Base-by-base conservation (phyloP, 768 basidiomycete genomes). In the Lactifluus volemus region DNA sequence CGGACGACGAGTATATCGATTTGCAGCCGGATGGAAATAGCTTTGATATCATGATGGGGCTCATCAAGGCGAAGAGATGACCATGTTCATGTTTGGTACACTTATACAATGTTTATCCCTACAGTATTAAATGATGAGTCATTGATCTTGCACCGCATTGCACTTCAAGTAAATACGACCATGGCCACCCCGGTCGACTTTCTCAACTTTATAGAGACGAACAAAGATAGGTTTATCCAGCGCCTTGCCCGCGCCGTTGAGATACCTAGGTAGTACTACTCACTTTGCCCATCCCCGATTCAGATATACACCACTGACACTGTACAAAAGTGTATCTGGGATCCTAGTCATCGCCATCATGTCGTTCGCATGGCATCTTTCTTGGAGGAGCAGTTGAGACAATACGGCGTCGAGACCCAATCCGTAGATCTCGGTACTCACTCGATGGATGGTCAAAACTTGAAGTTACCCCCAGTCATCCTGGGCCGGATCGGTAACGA, bases 21-120 rank as follows among this genome's bases (percentile, higher is more conserved):
- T 73, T 99, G 19, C 97, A 97, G 70, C 97, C 97, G 2, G 94
- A 98, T 68, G 92, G 94, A 53, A 99, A 99, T 71, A 92, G 92
- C 68, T 98, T 98, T 66, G 96, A 98, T 73, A 77, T 98, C 65
- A 89, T 97, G 89, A 81, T 84, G 39, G 92, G 92, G 36, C 70
- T 96, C 71, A 95, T 96, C 66, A 87, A 75, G 69, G 68, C 75
- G 32, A 83, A 82, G 67, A 64, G 49, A 30, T 68, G 58, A 65
- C 25, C 25, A 25, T 25, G 25, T 25, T 25, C 25, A 25, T 25
- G 25, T 25, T 25, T 25, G 25, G 25, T 25, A 25, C 25, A 25
- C 25, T 25, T 25, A 25, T 25, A 25, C 25, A 25, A 25, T 25
- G 25, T 25, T 25, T 25, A 25, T 25, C 1, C 25, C 1, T 25